phyloP scores from a whole-genome alignment of 2,329 filamentous ascomycete species.

The Aspergillus transmontanensis region DNA sequence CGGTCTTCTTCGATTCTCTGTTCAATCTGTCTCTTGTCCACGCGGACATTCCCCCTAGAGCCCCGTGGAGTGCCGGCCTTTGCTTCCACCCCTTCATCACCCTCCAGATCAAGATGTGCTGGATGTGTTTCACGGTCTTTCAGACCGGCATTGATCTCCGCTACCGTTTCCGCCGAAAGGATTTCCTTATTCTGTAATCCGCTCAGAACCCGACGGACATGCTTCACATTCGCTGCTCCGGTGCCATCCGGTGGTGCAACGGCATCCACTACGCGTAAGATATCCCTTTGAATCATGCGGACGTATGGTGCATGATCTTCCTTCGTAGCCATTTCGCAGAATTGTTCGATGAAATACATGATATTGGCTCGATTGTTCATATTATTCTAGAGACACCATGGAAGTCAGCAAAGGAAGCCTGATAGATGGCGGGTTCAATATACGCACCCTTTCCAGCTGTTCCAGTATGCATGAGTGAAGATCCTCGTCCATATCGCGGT shows the following conservation, averaged over 20 bases:
- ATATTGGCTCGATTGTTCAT: slow-evolving; percentile 99
- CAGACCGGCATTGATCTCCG: slow-evolving; percentile 80
- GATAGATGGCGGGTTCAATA: background rate
- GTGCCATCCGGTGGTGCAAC: slow-evolving; percentile 85
- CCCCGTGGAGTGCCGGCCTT: slow-evolving; percentile 33
- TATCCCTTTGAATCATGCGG: slow-evolving; percentile 92
- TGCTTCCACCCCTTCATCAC: slow-evolving; percentile 33
- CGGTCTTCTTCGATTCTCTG: slow-evolving; percentile 96
- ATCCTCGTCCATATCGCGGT: slow-evolving; percentile 94
- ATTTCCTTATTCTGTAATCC: slow-evolving; percentile 71
- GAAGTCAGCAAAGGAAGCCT: background rate
- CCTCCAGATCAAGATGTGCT: slow-evolving; percentile 55
- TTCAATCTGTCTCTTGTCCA: slow-evolving; percentile 89
- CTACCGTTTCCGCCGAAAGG: slow-evolving; percentile 72
- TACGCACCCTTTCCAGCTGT: slow-evolving; percentile 77
- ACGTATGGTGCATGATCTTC: slow-evolving; percentile 80
- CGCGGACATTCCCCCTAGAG: slow-evolving; percentile 44
- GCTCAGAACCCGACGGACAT: slow-evolving; percentile 78
- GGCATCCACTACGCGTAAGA: slow-evolving; percentile 85
- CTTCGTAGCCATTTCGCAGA: slow-evolving; percentile 81
- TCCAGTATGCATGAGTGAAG: slow-evolving; percentile 96
- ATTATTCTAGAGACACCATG: slow-evolving; percentile 62
- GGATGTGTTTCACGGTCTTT: slow-evolving; percentile 72
- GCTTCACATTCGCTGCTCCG: slow-evolving; percentile 90
- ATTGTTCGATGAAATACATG: slow-evolving; percentile 97